A percentile compares a stretch with the other conserved stretches of the same genome.
Evolutionary conservation across 2,329 filamentous ascomycete species (phyloP).

Genomic region (Hypoxylon sp.): DNA sequence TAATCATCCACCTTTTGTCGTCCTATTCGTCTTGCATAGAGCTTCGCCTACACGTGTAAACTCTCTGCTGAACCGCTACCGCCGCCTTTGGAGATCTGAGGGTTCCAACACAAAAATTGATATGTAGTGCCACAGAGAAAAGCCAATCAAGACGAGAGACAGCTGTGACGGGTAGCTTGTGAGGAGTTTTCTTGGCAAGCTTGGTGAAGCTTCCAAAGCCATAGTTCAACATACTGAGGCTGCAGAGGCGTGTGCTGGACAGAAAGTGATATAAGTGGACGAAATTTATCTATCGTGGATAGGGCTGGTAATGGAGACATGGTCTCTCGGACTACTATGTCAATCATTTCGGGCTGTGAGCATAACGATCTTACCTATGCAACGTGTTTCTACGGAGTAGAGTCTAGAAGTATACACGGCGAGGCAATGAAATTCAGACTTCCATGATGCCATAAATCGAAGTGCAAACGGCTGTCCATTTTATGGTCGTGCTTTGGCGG

Average conservation of each 20-base stretch:
- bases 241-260: no score
- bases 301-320: background rate
- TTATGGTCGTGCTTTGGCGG: no score
- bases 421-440: background rate
- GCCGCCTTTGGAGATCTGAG: background rate
- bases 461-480: no score
- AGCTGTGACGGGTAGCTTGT: background rate
- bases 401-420: background rate
- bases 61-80: background rate
- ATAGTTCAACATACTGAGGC: background rate
- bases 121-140: background rate
- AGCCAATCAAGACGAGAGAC: background rate
- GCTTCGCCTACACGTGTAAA: background rate
- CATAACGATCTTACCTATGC: background rate
- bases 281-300: background rate
- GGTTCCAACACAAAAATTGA: background rate
- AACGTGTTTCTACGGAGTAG: background rate
- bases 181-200: background rate
- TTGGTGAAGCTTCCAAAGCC: background rate
- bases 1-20: background rate
- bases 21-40: background rate
- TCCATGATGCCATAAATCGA: no score
- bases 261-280: background rate
- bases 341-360: background rate
- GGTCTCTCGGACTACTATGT: background rate